Conservation (phyloP, 1,139 yeast species). For the Komagataea norvegica region DNA sequence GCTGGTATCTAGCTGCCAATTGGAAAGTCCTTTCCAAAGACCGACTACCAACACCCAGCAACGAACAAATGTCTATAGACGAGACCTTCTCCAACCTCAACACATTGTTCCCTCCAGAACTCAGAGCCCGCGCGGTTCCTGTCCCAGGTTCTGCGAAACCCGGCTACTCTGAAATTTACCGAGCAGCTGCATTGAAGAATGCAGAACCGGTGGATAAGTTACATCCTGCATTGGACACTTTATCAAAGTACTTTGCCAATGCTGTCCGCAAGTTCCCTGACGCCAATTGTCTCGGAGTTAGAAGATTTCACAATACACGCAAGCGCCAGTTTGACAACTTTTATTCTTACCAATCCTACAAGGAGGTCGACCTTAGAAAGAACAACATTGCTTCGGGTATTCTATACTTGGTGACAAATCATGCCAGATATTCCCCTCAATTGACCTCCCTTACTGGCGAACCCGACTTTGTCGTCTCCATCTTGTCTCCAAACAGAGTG, state of each 20-base stretch:
- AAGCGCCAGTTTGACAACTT: constrained; percentile 20
- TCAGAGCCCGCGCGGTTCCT: constrained; percentile 3
- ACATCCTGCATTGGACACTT: constrained; percentile 40
- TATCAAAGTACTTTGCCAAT: constrained; percentile 34
- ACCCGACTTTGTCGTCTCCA: constrained; percentile 45
- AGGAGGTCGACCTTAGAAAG: constrained; percentile 32
- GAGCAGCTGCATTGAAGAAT: constrained; percentile 4
- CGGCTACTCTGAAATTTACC: constrained; percentile 17
- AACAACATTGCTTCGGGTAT: constrained; percentile 46
- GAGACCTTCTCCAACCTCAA: constrained; percentile 4
- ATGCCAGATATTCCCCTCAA: constrained; percentile 20
- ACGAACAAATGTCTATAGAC: constrained; percentile 5
- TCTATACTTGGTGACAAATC: constrained; percentile 39
- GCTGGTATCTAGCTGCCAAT: too few species aligned
- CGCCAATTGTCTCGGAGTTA: constrained; percentile 34
- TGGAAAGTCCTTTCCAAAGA: too few species aligned
- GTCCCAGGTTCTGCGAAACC: constrained; percentile 11
- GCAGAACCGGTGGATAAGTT: constrained; percentile 27
- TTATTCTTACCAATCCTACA: constrained; percentile 38
- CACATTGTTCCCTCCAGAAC: constrained; percentile 1
- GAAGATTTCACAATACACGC: constrained; percentile 29
- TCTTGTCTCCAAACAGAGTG: constrained; percentile 49
- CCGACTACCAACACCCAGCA: too few species aligned
- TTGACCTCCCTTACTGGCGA: constrained; percentile 17
- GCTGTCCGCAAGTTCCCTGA: constrained; percentile 29